Evolutionary conservation across 1,284 basidiomycete genomes (phyloP).

Genomic region (Naganishia liquefaciens): DNA sequence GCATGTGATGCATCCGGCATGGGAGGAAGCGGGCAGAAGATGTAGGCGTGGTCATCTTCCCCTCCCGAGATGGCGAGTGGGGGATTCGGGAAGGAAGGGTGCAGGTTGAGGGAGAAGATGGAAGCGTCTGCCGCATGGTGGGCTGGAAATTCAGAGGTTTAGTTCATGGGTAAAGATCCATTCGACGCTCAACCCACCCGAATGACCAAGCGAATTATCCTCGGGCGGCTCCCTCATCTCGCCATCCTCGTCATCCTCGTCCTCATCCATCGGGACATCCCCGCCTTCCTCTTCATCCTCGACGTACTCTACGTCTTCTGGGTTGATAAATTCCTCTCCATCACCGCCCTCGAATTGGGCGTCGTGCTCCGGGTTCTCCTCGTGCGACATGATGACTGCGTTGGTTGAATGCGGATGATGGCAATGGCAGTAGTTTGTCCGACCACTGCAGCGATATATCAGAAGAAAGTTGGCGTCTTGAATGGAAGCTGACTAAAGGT

Average conservation of each 20-base stretch:
- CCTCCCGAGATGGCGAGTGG: conserved; percentile 87
- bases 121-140: conserved; percentile 57
- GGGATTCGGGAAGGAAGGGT: conserved; percentile 69
- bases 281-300: conserved; percentile 64
- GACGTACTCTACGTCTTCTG: conserved; percentile 50
- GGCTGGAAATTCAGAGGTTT: conserved; percentile 39
- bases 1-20: conserved; percentile 33
- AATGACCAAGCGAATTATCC: conserved; percentile 40
- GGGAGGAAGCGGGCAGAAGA: conserved; percentile 62
- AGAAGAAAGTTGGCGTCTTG: background rate
- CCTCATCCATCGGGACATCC: conserved; percentile 73
- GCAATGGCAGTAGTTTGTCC: background rate
- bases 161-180: background rate
- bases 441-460: background rate
- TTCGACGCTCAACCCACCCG: conserved; percentile 33
- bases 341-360: conserved; percentile 44
- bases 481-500: conserved; percentile 11
- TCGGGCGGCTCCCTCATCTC: conserved; percentile 42
- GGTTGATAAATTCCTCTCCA: conserved; percentile 45
- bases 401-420: background rate
- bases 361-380: background rate
- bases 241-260: conserved; percentile 56
- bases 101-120: conserved; percentile 80
- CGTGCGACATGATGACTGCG: background rate
- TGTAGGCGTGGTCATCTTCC: conserved; percentile 91